Base-by-base conservation (phyloP, 2,329 filamentous ascomycete species). In the Incumbomyces lentus region DNA sequence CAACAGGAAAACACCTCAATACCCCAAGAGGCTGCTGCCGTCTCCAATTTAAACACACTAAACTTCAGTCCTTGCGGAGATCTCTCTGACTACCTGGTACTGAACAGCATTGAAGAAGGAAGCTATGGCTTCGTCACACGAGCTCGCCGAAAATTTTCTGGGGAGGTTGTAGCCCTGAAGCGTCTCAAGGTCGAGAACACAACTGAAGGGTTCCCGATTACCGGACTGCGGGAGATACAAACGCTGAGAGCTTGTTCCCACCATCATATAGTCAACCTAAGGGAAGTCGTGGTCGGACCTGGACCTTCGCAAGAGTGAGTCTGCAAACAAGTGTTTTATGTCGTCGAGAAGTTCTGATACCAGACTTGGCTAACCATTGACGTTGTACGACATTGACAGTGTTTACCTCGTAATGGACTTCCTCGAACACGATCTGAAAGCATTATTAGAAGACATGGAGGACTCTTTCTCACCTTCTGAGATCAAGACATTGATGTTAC, bases 91-190 rank as follows among this genome's bases (percentile, higher is more conserved):
- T 98, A 89, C 67, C 86, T 95, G 59, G 84, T 86, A 56, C 73
- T 98, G 48, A 98, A 98, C 64, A 85, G 92, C 62, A 98, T 98
- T 59, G 92, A 96, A 65, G 92, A 98, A 69, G 92, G 92, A 31
- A 88, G 88, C 7, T 98, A 98, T 65, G 92, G 92, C 38, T 90
- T 82, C 77, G 92, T 98, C 3, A 89, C 89, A 46, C 76, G 92
- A 48, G 92, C 88, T 11, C 81, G 75, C 51, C 83, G 93, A 58
- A 71, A 75, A 29, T 68, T 72, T 3, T 90, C 85, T 0, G 84
- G 85, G 30, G 77, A 82, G 48, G 75, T 98, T 6, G 89, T 96
- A 16, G 92, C 92, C 12, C 71, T 98, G 54, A 98, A 98, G 72
- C 83, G 88, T 61, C 74, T 96, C 47, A 98, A 98, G 72, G 79